phyloP scores from a whole-genome alignment of 192 early-diverging fungal species.

The Phycomyces nitens region DNA sequence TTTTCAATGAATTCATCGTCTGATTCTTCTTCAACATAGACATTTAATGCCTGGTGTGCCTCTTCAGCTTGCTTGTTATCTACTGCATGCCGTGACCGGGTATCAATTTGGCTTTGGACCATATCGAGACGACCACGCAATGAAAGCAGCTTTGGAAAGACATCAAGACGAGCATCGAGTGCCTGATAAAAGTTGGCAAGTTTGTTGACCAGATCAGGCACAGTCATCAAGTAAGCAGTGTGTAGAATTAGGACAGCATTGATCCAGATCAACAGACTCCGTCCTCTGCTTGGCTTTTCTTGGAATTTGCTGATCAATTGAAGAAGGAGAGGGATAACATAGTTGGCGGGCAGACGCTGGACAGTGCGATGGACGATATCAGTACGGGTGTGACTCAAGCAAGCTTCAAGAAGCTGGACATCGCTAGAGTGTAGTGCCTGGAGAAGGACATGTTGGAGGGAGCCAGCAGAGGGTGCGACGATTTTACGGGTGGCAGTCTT shows the following conservation, averaged over 20 bases:
- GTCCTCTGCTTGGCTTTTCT: conserved; percentile 41
- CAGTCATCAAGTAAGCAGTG: conserved; percentile 53
- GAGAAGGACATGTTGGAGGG: conserved; percentile 48
- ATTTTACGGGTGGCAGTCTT: conserved; percentile 14
- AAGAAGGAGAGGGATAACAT: conserved; percentile 44
- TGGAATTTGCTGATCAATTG: conserved; percentile 47
- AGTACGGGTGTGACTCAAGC: conserved; percentile 39
- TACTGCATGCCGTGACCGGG: conserved; percentile 35
- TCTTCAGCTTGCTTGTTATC: conserved; percentile 24
- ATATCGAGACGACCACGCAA: conserved; percentile 49
- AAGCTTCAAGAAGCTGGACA: conserved; percentile 40
- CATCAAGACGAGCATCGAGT: conserved; percentile 40
- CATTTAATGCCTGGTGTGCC: conserved; percentile 37
- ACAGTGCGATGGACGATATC: conserved; percentile 31
- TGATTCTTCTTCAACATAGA: conserved; percentile 46
- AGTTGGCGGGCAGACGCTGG: conserved; percentile 43
- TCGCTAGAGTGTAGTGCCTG: conserved; percentile 58
- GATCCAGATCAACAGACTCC: conserved; percentile 45
- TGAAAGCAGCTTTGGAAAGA: conserved; percentile 47
- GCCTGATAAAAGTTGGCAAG: conserved; percentile 50
- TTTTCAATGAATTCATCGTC: too few species aligned
- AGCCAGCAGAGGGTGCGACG: conserved; percentile 41
- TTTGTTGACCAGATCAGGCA: conserved; percentile 44
- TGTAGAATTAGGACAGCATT: conserved; percentile 45
- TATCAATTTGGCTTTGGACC: conserved; percentile 47